Percentiles rank a stretch among this genome's conserved stretches.
phyloP scores from a whole-genome alignment of 1,284 basidiomycete species.

The Apiotrichum mycotoxinovorans region DNA sequence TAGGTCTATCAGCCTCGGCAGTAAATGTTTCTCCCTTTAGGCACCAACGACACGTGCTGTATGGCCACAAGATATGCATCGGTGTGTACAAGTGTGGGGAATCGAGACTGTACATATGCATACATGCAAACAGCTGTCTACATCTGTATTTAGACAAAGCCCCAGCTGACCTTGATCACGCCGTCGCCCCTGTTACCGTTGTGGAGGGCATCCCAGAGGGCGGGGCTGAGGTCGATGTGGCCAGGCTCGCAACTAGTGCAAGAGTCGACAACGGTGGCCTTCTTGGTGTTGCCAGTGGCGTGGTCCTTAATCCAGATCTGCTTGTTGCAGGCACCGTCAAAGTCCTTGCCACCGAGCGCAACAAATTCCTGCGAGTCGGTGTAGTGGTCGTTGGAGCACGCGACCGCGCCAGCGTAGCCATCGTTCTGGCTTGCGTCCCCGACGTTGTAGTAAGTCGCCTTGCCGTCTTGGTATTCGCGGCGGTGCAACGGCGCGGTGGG shows the following conservation, averaged over 20 bases:
- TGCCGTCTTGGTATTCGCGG: no score
- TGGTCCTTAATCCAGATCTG: not conserved
- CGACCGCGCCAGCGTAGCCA: slow-evolving; percentile 2
- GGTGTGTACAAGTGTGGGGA: no score
- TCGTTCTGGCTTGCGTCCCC: slow-evolving; percentile 5
- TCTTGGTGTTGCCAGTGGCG: not conserved
- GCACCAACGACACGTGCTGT: no score
- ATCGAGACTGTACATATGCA: no score
- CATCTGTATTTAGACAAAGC: no score
- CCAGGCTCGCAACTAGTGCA: not conserved
- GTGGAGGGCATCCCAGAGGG: not conserved
- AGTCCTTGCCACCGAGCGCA: not conserved
- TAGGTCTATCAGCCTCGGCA: no score
- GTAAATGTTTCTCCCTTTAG: no score
- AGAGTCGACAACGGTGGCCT: slow-evolving; percentile 5
- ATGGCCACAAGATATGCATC: no score
- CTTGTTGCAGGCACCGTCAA: not conserved
- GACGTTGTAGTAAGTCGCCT: not conserved
- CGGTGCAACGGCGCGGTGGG: no score
- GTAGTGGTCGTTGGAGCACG: slow-evolving; percentile 3
- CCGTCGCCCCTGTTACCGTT: not conserved
- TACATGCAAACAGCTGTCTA: no score
- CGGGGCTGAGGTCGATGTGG: slow-evolving; percentile 3
- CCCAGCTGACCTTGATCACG: not conserved
- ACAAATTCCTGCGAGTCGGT: not conserved